Percentiles rank a stretch among this genome's conserved stretches.
Evolutionary conservation across 2,329 filamentous ascomycete species (phyloP).

Genomic region (Zymoseptoria pseudotritici): DNA sequence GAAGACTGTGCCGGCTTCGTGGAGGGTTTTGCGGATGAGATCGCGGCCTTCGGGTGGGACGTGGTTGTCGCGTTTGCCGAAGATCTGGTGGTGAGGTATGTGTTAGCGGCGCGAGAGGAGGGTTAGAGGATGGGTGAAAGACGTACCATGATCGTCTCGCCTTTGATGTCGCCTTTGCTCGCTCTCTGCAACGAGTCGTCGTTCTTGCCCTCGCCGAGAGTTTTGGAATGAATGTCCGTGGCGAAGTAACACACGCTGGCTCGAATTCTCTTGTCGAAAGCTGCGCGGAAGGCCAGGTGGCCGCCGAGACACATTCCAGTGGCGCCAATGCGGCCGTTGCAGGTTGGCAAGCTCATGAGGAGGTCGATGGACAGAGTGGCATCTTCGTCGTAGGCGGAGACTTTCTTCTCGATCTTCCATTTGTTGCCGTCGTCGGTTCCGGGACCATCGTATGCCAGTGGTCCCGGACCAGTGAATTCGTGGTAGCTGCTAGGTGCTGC

Average conservation of each 20-base stretch:
- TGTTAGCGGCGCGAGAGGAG: neutral
- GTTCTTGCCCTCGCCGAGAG: constrained; percentile 60
- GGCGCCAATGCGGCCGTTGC: constrained; percentile 45
- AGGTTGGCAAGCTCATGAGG: constrained; percentile 37
- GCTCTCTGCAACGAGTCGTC: constrained; percentile 53
- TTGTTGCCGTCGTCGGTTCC: constrained; percentile 83
- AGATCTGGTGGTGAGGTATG: constrained; percentile 54
- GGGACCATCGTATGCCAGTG: constrained; percentile 75
- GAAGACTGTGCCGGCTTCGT: constrained; percentile 66
- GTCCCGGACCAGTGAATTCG: constrained; percentile 79
- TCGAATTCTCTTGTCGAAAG: constrained; percentile 67
- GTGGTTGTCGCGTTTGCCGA: constrained; percentile 84
- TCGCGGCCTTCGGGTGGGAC: constrained; percentile 77
- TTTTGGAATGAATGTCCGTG: constrained; percentile 77
- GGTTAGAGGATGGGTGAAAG: neutral
- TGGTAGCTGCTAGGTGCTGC: constrained; percentile 87
- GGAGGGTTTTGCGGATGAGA: constrained; percentile 72
- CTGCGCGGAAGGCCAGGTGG: constrained; percentile 68
- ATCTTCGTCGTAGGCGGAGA: constrained; percentile 71
- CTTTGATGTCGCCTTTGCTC: constrained; percentile 53
- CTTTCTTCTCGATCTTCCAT: constrained; percentile 72
- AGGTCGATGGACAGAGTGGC: constrained; percentile 37
- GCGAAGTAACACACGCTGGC: constrained; percentile 85
- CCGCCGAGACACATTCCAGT: constrained; percentile 93
- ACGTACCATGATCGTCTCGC: constrained; percentile 65